phyloP scores from a whole-genome alignment of 2,329 filamentous ascomycete genomes.

The Microsporum canis region DNA sequence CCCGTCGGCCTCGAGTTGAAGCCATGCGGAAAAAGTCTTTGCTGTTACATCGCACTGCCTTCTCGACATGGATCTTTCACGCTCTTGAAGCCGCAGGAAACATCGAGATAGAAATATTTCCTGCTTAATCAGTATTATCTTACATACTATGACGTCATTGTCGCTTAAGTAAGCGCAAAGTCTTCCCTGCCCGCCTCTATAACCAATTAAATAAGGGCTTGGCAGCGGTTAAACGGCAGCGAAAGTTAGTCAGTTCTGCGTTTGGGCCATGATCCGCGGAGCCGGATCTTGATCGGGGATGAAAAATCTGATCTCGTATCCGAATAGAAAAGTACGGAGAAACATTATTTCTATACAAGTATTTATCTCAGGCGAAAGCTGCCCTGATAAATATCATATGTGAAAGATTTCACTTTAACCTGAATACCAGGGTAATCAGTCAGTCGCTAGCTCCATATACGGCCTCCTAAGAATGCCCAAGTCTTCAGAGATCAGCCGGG shows the following conservation, averaged over 20 bases:
- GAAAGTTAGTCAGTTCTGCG: neutral
- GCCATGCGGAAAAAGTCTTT: neutral
- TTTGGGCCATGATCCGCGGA: neutral
- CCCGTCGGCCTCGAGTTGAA: neutral
- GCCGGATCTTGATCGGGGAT: neutral
- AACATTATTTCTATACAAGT: too few species aligned
- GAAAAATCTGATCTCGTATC: neutral
- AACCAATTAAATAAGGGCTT: neutral
- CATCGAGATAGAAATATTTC: neutral
- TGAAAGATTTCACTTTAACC: too few species aligned
- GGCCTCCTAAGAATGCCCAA: too few species aligned
- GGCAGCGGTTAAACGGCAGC: constrained; percentile 1
- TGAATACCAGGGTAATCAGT: too few species aligned
- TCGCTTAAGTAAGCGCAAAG: neutral
- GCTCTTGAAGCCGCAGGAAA: neutral
- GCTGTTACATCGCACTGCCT: neutral
- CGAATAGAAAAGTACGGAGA: too few species aligned
- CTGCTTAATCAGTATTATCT: neutral
- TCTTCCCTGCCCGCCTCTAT: neutral
- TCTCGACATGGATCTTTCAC: neutral
- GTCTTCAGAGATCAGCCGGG: too few species aligned
- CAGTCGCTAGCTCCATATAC: too few species aligned
- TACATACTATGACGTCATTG: neutral
- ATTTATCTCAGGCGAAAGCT: too few species aligned
- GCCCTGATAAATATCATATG: too few species aligned